Conservation (phyloP, 345 rosid genomes). For the Sonneratia alba region DNA sequence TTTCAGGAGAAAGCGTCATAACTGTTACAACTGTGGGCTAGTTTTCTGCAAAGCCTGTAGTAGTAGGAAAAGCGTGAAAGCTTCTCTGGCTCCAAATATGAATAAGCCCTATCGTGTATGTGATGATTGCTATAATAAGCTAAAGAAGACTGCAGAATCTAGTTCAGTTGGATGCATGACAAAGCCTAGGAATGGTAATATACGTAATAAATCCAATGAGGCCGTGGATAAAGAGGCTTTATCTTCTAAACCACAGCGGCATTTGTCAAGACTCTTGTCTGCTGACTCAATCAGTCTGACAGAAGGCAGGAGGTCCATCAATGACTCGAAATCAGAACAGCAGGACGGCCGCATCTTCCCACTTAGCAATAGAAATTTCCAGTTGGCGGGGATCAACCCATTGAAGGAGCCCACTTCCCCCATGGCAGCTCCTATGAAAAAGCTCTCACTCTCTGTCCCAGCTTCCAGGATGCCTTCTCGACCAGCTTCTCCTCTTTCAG, state of each 20-base stretch:
- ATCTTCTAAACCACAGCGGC: slow-evolving; percentile 25
- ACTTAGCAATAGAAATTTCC: slow-evolving; percentile 25
- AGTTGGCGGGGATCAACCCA: slow-evolving; percentile 19
- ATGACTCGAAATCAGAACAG: slow-evolving; percentile 22
- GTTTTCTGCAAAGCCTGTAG: slow-evolving; percentile 84
- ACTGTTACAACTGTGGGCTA: slow-evolving; percentile 88
- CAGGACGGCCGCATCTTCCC: slow-evolving; percentile 29
- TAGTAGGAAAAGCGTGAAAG: slow-evolving; percentile 63
- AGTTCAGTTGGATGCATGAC: slow-evolving; percentile 26
- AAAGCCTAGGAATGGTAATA: slow-evolving; percentile 27
- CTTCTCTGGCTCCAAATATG: slow-evolving; percentile 74
- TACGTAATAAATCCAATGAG: slow-evolving; percentile 25
- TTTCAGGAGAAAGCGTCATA: slow-evolving; percentile 89
- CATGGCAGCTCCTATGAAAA: slow-evolving; percentile 25
- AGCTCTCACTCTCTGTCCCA: slow-evolving; percentile 27
- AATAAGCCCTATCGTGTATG: slow-evolving; percentile 84
- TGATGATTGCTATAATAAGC: slow-evolving; percentile 67
- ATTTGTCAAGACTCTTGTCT: slow-evolving; percentile 38
- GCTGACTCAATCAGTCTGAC: slow-evolving; percentile 30
- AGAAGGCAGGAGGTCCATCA: slow-evolving; percentile 33
- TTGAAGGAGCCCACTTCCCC: slow-evolving; percentile 26
- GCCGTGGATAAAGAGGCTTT: slow-evolving; percentile 28
- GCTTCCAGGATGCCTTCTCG: slow-evolving; percentile 32
- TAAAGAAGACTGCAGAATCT: slow-evolving; percentile 40
- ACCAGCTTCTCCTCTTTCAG: slow-evolving; percentile 39